Evolutionary conservation across 257 asterid genomes (phyloP).

Genomic region (Thymus mandschuricus): DNA sequence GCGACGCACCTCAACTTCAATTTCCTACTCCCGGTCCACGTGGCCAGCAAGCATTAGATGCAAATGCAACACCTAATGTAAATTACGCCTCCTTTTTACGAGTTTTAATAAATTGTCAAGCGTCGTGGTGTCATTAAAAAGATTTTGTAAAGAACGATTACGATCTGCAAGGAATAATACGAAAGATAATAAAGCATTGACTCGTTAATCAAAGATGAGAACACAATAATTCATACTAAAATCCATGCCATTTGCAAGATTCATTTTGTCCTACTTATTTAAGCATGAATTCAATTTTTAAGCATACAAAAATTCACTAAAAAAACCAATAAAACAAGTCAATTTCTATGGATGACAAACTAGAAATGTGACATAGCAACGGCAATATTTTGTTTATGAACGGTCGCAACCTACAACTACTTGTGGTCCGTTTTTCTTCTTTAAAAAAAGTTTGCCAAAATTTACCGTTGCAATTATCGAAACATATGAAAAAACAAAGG

Average conservation of each 20-base stretch:
- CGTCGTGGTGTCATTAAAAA: too few relatives aligned
- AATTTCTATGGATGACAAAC: slow-evolving; percentile 27
- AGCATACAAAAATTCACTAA: not conserved
- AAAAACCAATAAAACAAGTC: slow-evolving; percentile 23
- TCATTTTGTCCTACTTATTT: not conserved
- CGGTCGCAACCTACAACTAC: slow-evolving; percentile 29
- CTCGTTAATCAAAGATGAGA: too few relatives aligned
- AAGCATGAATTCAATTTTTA: not conserved
- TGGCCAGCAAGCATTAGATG: too few relatives aligned
- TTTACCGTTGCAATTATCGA: slow-evolving; percentile 46
- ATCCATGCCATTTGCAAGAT: slow-evolving; percentile 13
- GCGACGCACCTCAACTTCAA: not conserved
- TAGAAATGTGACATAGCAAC: slow-evolving; percentile 37
- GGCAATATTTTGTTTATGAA: slow-evolving; percentile 39
- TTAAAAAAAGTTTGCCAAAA: slow-evolving; percentile 30
- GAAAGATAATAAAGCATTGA: too few relatives aligned
- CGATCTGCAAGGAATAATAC: too few relatives aligned
- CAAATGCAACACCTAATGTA: too few relatives aligned
- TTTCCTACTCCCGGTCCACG: too few relatives aligned
- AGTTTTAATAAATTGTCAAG: too few relatives aligned
- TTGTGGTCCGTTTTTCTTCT: slow-evolving; percentile 41
- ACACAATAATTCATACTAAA: not conserved
- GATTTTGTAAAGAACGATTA: too few relatives aligned
- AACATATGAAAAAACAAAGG: not conserved
- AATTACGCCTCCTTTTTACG: too few relatives aligned